Base-by-base conservation (phyloP, 1,139 yeast genomes). In the Kurtzmaniella quercitrusa region DNA sequence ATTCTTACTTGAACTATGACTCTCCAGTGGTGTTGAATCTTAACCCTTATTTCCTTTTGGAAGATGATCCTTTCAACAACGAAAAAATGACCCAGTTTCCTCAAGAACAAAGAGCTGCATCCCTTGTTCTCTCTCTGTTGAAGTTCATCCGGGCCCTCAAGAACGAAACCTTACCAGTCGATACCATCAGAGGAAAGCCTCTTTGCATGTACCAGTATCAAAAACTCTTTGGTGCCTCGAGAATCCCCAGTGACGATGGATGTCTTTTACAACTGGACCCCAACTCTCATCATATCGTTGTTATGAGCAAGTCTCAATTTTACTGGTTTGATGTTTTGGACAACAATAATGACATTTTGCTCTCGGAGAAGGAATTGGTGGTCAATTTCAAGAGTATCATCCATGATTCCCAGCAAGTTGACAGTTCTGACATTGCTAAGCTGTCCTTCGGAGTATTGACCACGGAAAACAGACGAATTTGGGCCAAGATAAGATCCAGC, bases 311-410 rank as follows among this genome's bases (percentile, higher is more conserved):
- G 57, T 86, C 95, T 4, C 96, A 89, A 62, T 85, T 88, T 63
- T 89, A 89, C 65, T 89, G 96, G 96, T 89, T 89, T 61, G 95
- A 89, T 60, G 96, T 89, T 2, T 70, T 89, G 56, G 95, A 88
- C 62, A 73, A 73, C 44, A 69, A 81, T 48, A 79, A 85, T 58
- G 83, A 85, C 56, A 69, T 89, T 51, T 73, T 86, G 43, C 67
- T 87, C 57, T 74, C 82, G 2, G 94, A 88, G 57, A 81, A 78
- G 46, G 95, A 87, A 60, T 73, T 89, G 55, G 82, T 81, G 49
- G 71, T 82, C 58, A 89, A 88, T 62, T 82, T 85, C 58, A 79
- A 83, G 47, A 79, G 89, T 12, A 87, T 89, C 48, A 73, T 88
- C 40, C 80, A 77, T 48, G 96, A 89, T 59, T 84, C 93, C 5